phyloP scores from a whole-genome alignment of 352 stramenopile species.

The Pythium volutum region DNA sequence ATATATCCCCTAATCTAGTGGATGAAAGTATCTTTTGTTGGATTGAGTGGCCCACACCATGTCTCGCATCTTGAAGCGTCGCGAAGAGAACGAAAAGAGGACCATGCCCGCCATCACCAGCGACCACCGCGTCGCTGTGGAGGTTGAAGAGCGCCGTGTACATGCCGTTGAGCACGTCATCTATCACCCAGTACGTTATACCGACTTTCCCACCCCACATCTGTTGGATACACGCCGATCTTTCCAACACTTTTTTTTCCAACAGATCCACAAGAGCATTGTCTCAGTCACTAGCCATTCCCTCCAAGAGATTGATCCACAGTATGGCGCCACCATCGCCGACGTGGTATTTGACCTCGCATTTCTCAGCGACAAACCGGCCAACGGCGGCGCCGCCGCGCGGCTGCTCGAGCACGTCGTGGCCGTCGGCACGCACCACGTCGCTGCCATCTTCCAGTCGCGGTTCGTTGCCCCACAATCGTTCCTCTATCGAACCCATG shows the following conservation, averaged over 20 bases:
- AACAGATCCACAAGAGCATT: conserved; percentile 15
- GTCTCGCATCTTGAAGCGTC: conserved; percentile 13
- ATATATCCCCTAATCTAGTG: not conserved
- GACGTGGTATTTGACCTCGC: conserved; percentile 69
- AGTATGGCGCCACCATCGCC: conserved; percentile 46
- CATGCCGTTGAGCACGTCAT: conserved; percentile 21
- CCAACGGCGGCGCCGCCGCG: not conserved
- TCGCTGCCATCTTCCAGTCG: conserved; percentile 58
- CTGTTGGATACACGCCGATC: not conserved
- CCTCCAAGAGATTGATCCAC: conserved; percentile 62
- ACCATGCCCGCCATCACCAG: conserved; percentile 1
- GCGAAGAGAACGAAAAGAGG: not conserved
- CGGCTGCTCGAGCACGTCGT: conserved; percentile 50
- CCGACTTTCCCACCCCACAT: not conserved
- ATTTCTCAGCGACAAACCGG: conserved; percentile 12
- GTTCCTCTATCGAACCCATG: not conserved
- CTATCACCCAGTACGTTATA: conserved; percentile 21
- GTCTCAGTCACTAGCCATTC: conserved; percentile 54
- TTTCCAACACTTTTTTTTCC: not conserved
- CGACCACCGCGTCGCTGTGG: not conserved
- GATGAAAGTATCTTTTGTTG: not conserved
- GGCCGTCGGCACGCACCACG: conserved; percentile 38
- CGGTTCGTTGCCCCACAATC: conserved; percentile 16
- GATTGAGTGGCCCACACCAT: conserved; percentile 12
- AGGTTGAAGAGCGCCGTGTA: conserved; percentile 24